phyloP scores from a whole-genome alignment of 1,284 basidiomycete genomes.

The Wolfiporia cocos region DNA sequence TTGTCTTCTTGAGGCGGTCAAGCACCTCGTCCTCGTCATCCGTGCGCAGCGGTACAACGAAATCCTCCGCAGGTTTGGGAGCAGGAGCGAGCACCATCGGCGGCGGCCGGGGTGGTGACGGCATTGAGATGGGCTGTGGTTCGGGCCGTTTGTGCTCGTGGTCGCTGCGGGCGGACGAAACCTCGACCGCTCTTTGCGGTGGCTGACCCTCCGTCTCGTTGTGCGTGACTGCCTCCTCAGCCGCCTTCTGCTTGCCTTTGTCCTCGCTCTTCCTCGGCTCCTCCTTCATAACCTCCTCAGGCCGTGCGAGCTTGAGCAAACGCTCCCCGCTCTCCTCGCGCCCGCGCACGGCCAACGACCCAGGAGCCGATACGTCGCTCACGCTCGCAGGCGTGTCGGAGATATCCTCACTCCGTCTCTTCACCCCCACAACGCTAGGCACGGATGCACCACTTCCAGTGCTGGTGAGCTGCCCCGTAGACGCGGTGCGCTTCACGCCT shows the following conservation, averaged over 20 bases:
- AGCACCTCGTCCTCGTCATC: slow-evolving; percentile 44
- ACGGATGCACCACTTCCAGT: slow-evolving; percentile 12
- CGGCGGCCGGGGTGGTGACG: not conserved
- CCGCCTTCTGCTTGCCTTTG: not conserved
- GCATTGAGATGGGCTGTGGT: not conserved
- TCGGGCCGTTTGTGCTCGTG: not conserved
- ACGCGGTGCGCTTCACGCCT: too few relatives aligned
- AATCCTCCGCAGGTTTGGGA: slow-evolving; percentile 7
- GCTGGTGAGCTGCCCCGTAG: slow-evolving; percentile 35
- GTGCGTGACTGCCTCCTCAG: too few relatives aligned
- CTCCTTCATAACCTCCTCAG: too few relatives aligned
- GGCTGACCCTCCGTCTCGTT: not conserved
- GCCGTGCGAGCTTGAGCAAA: not conserved
- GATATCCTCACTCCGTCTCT: slow-evolving; percentile 66
- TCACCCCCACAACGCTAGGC: slow-evolving; percentile 22
- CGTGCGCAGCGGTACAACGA: slow-evolving; percentile 10
- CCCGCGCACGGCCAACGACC: not conserved
- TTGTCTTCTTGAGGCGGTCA: slow-evolving; percentile 59
- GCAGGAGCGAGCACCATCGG: not conserved
- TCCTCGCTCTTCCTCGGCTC: too few relatives aligned
- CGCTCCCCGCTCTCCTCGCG: not conserved
- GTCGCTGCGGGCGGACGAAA: not conserved
- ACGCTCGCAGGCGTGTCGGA: slow-evolving; percentile 15
- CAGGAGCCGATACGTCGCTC: not conserved
- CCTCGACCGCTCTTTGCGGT: not conserved